Conservation (phyloP, 306 rosid genomes). For the Citrullus mucosospermus region DNA sequence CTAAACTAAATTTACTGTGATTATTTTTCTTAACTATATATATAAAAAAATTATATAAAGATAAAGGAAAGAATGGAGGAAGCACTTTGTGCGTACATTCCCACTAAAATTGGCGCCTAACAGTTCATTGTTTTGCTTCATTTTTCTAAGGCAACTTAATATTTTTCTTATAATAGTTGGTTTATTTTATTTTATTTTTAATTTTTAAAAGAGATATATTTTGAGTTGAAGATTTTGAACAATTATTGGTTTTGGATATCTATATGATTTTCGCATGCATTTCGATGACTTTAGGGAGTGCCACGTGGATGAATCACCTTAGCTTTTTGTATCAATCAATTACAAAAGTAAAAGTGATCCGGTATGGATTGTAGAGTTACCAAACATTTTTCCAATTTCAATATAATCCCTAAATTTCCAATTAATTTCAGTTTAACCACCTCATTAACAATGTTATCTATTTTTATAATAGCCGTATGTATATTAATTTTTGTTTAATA, state of each 20-base stretch:
- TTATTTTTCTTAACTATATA: too few relatives aligned
- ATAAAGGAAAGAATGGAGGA: background rate
- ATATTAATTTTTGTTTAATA: too few relatives aligned
- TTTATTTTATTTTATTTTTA: background rate
- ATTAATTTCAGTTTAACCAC: too few relatives aligned
- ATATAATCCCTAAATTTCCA: background rate
- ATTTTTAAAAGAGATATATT: too few relatives aligned
- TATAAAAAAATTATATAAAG: background rate
- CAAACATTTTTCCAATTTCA: too few relatives aligned
- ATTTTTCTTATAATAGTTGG: background rate
- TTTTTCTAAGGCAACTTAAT: background rate
- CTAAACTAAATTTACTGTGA: too few relatives aligned
- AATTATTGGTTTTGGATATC: background rate
- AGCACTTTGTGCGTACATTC: background rate
- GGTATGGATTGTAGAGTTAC: too few relatives aligned
- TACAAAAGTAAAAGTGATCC: background rate
- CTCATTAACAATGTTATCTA: too few relatives aligned
- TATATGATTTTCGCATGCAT: background rate
- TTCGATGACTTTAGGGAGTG: background rate
- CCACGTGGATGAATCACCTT: background rate
- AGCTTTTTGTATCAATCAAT: background rate
- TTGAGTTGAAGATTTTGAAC: background rate
- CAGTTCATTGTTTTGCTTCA: background rate
- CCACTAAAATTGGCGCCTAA: background rate
- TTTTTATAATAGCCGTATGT: too few relatives aligned